phyloP scores from a whole-genome alignment of 2,329 filamentous ascomycete species.

The Aspergillus pseudoterreus region DNA sequence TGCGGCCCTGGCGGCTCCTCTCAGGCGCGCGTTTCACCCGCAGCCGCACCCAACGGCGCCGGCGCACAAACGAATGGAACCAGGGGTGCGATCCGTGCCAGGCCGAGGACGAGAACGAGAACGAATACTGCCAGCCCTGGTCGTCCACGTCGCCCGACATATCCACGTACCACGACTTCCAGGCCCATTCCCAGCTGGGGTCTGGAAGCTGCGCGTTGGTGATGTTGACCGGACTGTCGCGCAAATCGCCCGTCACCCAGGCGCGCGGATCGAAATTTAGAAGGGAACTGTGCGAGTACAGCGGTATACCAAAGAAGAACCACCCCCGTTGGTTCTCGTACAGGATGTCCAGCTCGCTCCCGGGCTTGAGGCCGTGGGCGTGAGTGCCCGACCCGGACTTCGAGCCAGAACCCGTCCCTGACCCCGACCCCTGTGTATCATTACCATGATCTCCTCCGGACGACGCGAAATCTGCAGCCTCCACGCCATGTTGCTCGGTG shows the following conservation, averaged over 20 bases:
- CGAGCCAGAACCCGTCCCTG: neutral
- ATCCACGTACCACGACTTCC: conserved; percentile 68
- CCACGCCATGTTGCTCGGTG: neutral
- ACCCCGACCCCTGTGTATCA: neutral
- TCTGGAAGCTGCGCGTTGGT: conserved; percentile 89
- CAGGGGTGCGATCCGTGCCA: conserved; percentile 89
- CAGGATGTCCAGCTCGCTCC: conserved; percentile 70
- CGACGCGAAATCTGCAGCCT: neutral
- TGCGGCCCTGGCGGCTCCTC: conserved; percentile 24
- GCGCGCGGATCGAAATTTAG: conserved; percentile 79
- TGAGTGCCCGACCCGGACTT: conserved; percentile 1
- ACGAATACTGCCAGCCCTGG: conserved; percentile 94
- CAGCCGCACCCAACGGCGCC: conserved; percentile 82
- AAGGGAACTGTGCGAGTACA: conserved; percentile 85
- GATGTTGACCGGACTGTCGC: conserved; percentile 64
- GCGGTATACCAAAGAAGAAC: conserved; percentile 80
- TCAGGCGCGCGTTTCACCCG: conserved; percentile 59
- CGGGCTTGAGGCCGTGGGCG: conserved; percentile 20
- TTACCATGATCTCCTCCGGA: neutral
- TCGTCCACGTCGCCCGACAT: conserved; percentile 81
- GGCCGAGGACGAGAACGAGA: conserved; percentile 73
- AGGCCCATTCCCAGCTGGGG: conserved; percentile 89
- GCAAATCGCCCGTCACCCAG: conserved; percentile 70
- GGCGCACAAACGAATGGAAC: conserved; percentile 92
- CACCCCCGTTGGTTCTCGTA: conserved; percentile 94